Percentiles rank a stretch among this genome's conserved stretches.
Conservation (phyloP, 495 filamentous ascomycete species). For the Xylaria venustula region DNA sequence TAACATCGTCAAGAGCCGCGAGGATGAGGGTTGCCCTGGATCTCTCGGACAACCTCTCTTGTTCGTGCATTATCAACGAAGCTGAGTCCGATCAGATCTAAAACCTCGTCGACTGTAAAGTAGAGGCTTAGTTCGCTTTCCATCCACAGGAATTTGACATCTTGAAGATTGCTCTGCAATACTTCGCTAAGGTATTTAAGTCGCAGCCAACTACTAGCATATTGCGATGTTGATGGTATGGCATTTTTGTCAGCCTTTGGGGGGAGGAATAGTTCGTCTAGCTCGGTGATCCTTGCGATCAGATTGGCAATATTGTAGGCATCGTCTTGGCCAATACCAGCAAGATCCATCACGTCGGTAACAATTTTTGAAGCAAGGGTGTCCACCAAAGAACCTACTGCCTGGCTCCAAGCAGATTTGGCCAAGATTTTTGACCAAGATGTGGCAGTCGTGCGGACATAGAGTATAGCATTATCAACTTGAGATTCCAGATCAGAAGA, state of each 20-base stretch:
- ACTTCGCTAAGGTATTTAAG: slow-evolving; percentile 89
- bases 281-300: slow-evolving; percentile 63
- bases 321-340: slow-evolving; percentile 83
- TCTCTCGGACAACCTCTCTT: slow-evolving; percentile 74
- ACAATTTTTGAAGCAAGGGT: slow-evolving; percentile 79
- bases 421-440: slow-evolving; percentile 81
- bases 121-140: slow-evolving; percentile 83
- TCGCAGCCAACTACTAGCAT: slow-evolving; percentile 80
- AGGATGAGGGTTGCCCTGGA: slow-evolving; percentile 54
- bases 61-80: slow-evolving; percentile 87
- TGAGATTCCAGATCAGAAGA: slow-evolving; percentile 66
- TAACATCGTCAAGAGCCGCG: not conserved
- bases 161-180: slow-evolving; percentile 81
- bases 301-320: slow-evolving; percentile 73
- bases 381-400: slow-evolving; percentile 78
- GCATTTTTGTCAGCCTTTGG: slow-evolving; percentile 29
- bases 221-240: slow-evolving; percentile 71
- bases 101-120: slow-evolving; percentile 78
- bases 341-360: slow-evolving; percentile 79
- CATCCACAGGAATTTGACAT: slow-evolving; percentile 85
- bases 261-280: slow-evolving; percentile 76
- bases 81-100: slow-evolving; percentile 82
- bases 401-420: slow-evolving; percentile 78
- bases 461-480: slow-evolving; percentile 64
- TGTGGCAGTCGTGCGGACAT: slow-evolving; percentile 64